Evolutionary conservation across 163 green algal genomes (phyloP), one percentile per base, ranked within the genome.

Genomic region (Prototheca wickerhamii): DNA sequence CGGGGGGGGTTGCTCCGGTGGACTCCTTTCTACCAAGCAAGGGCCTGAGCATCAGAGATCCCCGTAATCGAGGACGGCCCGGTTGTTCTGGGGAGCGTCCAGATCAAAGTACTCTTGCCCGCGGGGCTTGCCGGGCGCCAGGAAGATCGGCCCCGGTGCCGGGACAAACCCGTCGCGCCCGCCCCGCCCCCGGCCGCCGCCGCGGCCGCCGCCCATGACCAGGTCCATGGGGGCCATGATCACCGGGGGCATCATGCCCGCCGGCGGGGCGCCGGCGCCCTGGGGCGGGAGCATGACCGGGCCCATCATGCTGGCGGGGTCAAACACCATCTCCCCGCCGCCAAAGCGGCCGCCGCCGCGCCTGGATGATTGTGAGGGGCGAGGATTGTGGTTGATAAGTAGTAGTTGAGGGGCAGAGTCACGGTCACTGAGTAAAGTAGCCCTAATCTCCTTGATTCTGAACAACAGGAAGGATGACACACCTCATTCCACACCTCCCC

Each of bases 61-160:
- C 3, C 88, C 84, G 72, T 96, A 96, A 64, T 96, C 89, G 23
- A 96, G 73, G 54, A 96, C 87, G 0, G 82, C 78, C 4, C 91
- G 72, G 70, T 96, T 90, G 70, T 96, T 91, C 4, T 81, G 65
- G 3, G 89, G 89, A 4, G 82, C 82, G 68, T 96, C 89, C 2
- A 96, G 64, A 63, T 96, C 89, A 30, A 80, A 86, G 66, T 95
- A 95, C 34, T 86, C 70, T 51, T 12, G 46, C 15, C 46, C 46
- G 15, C 18, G 15, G 18, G 46, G 20, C 46, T 28, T 54, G 46
- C 46, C 23, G 0, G 46, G 46, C 15, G 46, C 46, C 46, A 54
- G n/a, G 46, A 54, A 54, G 20, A 54, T 28, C 15, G 58, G 54
- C 23, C 70, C 35, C 50, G n/a, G n/a, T n/a, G n/a, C n/a, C n/a